Evolutionary conservation across 208 protist species (phyloP).

Genomic region (Leishmania amazonensis): DNA sequence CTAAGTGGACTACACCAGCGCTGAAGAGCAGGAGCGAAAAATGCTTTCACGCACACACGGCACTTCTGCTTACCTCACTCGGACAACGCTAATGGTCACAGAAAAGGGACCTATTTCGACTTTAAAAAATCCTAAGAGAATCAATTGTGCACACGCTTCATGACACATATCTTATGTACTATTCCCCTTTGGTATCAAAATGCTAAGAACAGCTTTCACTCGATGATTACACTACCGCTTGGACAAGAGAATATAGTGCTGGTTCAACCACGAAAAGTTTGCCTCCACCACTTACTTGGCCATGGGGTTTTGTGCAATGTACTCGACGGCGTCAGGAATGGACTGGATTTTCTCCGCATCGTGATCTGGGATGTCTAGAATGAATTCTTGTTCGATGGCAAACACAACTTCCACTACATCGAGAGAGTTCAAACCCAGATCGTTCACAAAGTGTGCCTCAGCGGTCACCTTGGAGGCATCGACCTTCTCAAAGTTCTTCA

Average conservation of each 20-base stretch:
- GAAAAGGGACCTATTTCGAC: not conserved
- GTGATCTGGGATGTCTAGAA: constrained; percentile 96
- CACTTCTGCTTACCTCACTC: not conserved
- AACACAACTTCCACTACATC: constrained; percentile 97
- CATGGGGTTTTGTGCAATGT: constrained; percentile 95
- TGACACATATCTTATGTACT: constrained; percentile 6
- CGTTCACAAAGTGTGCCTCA: constrained; percentile 95
- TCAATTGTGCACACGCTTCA: constrained; percentile 1
- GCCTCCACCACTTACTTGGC: constrained; percentile 82
- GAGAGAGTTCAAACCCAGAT: constrained; percentile 95
- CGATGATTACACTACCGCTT: not conserved
- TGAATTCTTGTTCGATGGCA: constrained; percentile 96
- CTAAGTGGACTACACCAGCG: constrained; percentile 1
- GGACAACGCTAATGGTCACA: not conserved
- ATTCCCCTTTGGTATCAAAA: not conserved
- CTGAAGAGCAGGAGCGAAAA: not conserved
- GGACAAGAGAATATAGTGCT: not conserved
- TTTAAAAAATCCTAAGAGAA: constrained; percentile 27
- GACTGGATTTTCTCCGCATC: constrained; percentile 96
- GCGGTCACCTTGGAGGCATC: constrained; percentile 91
- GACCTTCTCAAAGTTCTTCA: constrained; percentile 97
- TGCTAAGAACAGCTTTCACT: constrained; percentile 1
- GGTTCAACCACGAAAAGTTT: not conserved
- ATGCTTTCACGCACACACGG: not conserved
- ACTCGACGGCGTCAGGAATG: constrained; percentile 92